Evolutionary conservation across 768 basidiomycete genomes (phyloP), one percentile per base, ranked within the genome.

Genomic region (Xerocomellus amylosporus): DNA sequence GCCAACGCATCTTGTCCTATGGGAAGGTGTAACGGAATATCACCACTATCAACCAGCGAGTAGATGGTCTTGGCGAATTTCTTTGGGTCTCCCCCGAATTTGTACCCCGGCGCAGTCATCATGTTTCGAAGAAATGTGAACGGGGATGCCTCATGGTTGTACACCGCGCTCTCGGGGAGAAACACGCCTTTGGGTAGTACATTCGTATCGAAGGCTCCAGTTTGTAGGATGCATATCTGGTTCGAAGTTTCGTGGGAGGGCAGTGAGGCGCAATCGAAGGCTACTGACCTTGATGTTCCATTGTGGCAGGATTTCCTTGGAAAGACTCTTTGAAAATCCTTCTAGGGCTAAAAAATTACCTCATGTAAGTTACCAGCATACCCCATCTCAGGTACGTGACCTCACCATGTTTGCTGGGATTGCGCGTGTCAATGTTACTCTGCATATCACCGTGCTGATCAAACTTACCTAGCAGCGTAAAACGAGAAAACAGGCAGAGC

Each of bases 201-300:
- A 14, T 40, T 46, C 7, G 64, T 65, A 17, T 34, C 5, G 20
- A 65, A 66, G 39, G 38, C 41, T 28, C 65, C 62, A 2, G 58
- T 19, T 50, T 64, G 50, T 22, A 66, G 36, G 33, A 61, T 61
- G 42, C 59, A 59, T 37, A 66, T 54, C 60, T 66, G 19, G 12
- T 33, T 14, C 46, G 8, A 12, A 22, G 15, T n/a, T 28, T 39
- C 22, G 28, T 20, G 8, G 8, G 38, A 26, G 4, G 24, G n/a
- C 12, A 28, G 13, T 6, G 38, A 12, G 3, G 22, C 2, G 6
- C 4, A 13, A n/a, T 43, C 1, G 15, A 15, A 22, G 5, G 3
- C 10, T 3, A 17, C 55, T 22, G 5, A 58, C 58, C 51, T 51
- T 58, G 60, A 77, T 77, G 52, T 77, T 78, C 76, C 78, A 79